Conservation (phyloP, 176 grass and related monocot species). For the Rhynchospora pubera region DNA sequence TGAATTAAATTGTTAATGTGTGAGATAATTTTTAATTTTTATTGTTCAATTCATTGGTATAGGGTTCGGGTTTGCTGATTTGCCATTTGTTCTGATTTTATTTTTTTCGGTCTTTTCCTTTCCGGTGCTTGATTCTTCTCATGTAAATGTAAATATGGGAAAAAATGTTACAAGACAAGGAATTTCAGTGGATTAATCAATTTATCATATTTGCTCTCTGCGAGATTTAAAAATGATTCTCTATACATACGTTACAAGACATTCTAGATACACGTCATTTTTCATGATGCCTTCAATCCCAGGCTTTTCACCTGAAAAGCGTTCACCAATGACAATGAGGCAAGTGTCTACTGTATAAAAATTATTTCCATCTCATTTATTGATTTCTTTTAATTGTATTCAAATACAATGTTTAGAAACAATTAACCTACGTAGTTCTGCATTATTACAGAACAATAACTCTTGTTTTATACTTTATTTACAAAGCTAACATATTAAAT, state of each 20-base stretch:
- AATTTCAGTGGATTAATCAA: not conserved
- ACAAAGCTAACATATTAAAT: no score
- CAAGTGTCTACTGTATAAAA: no score
- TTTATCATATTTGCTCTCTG: not conserved
- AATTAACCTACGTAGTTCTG: not conserved
- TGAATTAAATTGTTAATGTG: not conserved
- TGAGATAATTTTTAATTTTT: conserved; percentile 1
- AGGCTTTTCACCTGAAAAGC: no score
- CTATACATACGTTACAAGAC: no score
- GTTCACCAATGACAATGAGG: no score
- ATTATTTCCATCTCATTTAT: no score
- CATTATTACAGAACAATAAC: not conserved
- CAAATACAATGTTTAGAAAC: not conserved
- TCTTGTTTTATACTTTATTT: no score
- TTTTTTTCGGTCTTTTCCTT: conserved; percentile 5
- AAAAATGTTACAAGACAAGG: not conserved
- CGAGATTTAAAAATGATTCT: no score
- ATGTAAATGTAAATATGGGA: not conserved
- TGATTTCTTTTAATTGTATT: no score
- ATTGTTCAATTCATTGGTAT: not conserved
- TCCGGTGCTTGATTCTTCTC: not conserved
- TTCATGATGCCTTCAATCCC: no score
- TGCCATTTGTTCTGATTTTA: not conserved
- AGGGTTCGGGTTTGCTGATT: not conserved
- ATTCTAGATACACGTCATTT: no score